Percentiles rank a stretch among this genome's conserved stretches.
phyloP scores from a whole-genome alignment of 192 early-diverging fungal genomes.

The Entomortierella lignicola region DNA sequence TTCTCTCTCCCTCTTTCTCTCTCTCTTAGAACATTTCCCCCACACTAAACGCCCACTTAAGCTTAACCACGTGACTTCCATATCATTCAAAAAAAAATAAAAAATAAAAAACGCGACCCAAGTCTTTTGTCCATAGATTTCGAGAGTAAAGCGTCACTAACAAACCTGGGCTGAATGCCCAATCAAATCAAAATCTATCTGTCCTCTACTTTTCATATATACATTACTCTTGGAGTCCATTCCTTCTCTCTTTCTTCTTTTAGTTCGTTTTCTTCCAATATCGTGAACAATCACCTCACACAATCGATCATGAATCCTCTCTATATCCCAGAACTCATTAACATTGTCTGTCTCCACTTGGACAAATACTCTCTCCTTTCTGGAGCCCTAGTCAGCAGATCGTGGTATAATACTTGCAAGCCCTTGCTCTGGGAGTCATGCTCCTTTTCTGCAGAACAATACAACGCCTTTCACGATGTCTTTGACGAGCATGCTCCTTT shows the following conservation, averaged over 20 bases:
- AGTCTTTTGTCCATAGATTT: too few relatives aligned
- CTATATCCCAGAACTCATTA: conserved; percentile 26
- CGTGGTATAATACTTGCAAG: conserved; percentile 22
- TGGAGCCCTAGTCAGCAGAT: conserved; percentile 1
- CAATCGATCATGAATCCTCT: conserved; percentile 23
- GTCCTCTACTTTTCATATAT: neutral
- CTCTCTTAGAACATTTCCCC: too few relatives aligned
- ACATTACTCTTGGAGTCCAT: neutral
- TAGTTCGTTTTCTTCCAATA: neutral
- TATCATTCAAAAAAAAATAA: neutral
- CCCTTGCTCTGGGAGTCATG: conserved; percentile 35
- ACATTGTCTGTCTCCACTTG: conserved; percentile 10
- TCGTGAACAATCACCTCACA: neutral
- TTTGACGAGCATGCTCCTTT: conserved; percentile 40
- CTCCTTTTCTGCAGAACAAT: conserved; percentile 33
- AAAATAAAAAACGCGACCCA: too few relatives aligned
- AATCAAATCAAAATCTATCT: neutral
- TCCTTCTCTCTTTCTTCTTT: neutral
- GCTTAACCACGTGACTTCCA: neutral
- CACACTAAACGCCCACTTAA: too few relatives aligned
- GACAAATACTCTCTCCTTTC: conserved; percentile 24
- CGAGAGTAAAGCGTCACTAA: conserved; percentile 23
- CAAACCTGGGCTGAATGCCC: conserved; percentile 1
- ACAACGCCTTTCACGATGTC: conserved; percentile 13
- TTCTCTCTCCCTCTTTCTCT: too few relatives aligned